Conservation (phyloP, 179 eudicot species). For the Pouteria campechiana region DNA sequence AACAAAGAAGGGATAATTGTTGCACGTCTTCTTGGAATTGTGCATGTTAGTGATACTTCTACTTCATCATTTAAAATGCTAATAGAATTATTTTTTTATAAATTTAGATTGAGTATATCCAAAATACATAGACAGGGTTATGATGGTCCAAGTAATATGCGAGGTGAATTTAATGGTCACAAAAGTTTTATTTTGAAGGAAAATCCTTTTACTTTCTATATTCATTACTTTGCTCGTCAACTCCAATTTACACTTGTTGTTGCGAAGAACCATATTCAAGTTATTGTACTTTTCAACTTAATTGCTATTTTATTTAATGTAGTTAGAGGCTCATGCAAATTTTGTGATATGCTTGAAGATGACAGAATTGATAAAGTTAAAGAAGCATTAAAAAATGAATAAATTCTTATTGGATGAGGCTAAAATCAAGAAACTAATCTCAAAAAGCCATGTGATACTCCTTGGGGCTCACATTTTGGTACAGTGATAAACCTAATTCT, state of each 20-base stretch:
- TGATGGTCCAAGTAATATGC: slow-evolving; percentile 17
- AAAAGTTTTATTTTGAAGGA: slow-evolving; percentile 12
- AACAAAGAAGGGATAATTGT: neutral
- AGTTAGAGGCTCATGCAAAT: slow-evolving; percentile 17
- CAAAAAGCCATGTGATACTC: too few species aligned
- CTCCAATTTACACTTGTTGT: slow-evolving; percentile 16
- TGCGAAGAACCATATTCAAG: slow-evolving; percentile 10
- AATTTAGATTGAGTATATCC: slow-evolving; percentile 6
- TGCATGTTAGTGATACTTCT: slow-evolving; percentile 4
- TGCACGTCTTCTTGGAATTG: slow-evolving; percentile 5
- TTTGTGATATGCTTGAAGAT: slow-evolving; percentile 10
- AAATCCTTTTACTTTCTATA: slow-evolving; percentile 4
- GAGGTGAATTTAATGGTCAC: slow-evolving; percentile 4
- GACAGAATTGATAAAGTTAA: slow-evolving; percentile 1
- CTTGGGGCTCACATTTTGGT: too few species aligned
- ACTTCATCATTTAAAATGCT: neutral
- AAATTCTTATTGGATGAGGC: too few species aligned
- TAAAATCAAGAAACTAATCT: too few species aligned
- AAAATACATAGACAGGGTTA: slow-evolving; percentile 16
- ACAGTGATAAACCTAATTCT: too few species aligned
- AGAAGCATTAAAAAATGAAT: neutral
- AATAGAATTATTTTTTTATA: slow-evolving; percentile 1
- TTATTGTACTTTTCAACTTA: slow-evolving; percentile 4
- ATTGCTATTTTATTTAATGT: slow-evolving; percentile 12
- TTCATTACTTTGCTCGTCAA: slow-evolving; percentile 22